These are phyloP conservation scores for Podila horticola DNA, from an alignment of 192 early-diverging fungal species.

Conservation along the genomic window DNA sequence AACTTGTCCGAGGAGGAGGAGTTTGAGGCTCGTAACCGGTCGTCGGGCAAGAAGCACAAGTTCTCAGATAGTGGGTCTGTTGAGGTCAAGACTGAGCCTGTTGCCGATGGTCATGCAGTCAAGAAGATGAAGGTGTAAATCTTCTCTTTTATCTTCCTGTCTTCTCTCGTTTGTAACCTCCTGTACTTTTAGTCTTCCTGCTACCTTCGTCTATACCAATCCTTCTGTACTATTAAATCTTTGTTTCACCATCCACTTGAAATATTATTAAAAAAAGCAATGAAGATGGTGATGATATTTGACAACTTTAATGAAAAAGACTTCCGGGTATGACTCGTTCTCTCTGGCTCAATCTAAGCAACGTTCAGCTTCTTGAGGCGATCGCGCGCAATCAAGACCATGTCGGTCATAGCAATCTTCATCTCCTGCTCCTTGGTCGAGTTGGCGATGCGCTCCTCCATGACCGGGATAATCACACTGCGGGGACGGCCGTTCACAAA, in stretches of 20 bases:
- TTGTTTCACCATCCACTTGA: too few species aligned
- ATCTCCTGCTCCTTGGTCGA: constrained; percentile 74
- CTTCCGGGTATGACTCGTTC: not conserved
- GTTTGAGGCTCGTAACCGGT: not conserved
- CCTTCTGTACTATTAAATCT: too few species aligned
- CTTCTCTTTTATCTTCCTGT: not conserved
- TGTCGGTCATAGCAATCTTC: constrained; percentile 74
- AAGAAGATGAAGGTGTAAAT: constrained; percentile 33
- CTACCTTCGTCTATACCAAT: too few species aligned
- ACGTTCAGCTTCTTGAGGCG: constrained; percentile 74
- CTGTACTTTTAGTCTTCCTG: too few species aligned
- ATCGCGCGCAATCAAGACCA: constrained; percentile 86
- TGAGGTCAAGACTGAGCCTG: constrained; percentile 1
- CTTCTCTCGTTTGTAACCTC: not conserved
- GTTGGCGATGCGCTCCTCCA: constrained; percentile 73
- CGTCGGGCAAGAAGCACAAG: constrained; percentile 26
- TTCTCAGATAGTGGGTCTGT: not conserved
- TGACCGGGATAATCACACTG: constrained; percentile 79
- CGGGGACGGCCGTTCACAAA: constrained; percentile 84
- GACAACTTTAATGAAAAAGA: too few species aligned
- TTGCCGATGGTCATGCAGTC: constrained; percentile 6
- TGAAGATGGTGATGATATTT: too few species aligned
- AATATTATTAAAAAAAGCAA: too few species aligned
- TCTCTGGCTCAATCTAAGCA: not conserved
- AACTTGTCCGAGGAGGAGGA: constrained; percentile 33